Percentiles rank a stretch among this genome's conserved stretches.
Evolutionary conservation across 306 rosid genomes (phyloP).

Genomic region (Begonia fuchsioides): DNA sequence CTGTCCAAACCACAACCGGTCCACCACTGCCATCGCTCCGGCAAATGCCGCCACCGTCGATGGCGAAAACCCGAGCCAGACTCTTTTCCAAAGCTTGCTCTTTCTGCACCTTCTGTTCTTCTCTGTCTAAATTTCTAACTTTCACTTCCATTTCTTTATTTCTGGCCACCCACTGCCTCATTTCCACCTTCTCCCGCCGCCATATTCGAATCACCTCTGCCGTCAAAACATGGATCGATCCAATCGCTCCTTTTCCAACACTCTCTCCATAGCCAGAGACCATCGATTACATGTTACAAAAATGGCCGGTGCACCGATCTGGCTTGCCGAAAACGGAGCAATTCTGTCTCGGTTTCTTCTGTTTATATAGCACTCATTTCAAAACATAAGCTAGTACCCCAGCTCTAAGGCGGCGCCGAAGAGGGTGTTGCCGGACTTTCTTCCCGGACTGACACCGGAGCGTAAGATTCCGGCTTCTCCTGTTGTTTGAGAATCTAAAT

Average conservation of each 20-base stretch:
- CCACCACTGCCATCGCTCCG: constrained; percentile 51
- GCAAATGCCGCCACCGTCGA: too few species aligned
- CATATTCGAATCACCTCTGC: constrained; percentile 59
- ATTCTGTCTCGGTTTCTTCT: constrained; percentile 86
- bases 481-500: constrained; percentile 6
- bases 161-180: constrained; percentile 38
- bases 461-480: constrained; percentile 79
- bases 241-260: constrained; percentile 80
- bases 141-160: constrained; percentile 70
- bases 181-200: constrained; percentile 69
- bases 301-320: constrained; percentile 82
- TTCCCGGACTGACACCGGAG: constrained; percentile 50
- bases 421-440: constrained; percentile 49
- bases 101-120: constrained; percentile 80
- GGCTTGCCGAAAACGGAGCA: constrained; percentile 85
- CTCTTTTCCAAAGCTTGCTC: constrained; percentile 64
- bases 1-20: constrained; percentile 61
- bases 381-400: constrained; percentile 71
- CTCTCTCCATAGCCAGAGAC: constrained; percentile 77
- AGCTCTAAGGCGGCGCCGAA: constrained; percentile 48
- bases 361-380: constrained; percentile 66
- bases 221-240: constrained; percentile 60
- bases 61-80: constrained; percentile 32
- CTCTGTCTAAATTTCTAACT: constrained; percentile 54
- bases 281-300: constrained; percentile 91